Base-by-base conservation (phyloP, 1,284 basidiomycete genomes). In the Puccinia polysora region DNA sequence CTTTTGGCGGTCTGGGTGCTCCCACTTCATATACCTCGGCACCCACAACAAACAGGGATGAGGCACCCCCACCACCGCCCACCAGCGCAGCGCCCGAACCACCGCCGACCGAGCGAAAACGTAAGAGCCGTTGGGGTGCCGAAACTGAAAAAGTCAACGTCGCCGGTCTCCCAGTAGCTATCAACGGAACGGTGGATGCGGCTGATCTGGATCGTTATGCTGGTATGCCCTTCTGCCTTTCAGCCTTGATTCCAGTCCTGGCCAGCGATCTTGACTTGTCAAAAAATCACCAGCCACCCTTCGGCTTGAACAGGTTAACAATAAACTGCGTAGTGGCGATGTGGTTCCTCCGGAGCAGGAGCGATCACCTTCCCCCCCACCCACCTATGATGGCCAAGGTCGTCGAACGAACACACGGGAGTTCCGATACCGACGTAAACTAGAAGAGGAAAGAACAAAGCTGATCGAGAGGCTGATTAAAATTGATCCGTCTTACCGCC, bases 401-500 rank as follows among this genome's bases (percentile, higher is more conserved):
- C 90, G 94, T 63, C 87, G 96, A 78, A 97, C 92, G 67, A 99
- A 99, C 81, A 98, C 94, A 12, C 89, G 96, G 65, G 96, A 99
- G 82, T 89, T 97, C 60, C 89, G 96, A 69, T 98, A 98, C 82
- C 88, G 90, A 75, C 94, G 96, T 81, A 97, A 96, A 80, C 87
- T 99, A 65, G 96, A 98, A 81, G 94, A 97, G 75, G 96, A 99
- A 81, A 89, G 93, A 65, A 89, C 93, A 77, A 85, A 86, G 74
- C 88, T 98, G 67, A 90, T 98, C 73, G 96, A 98, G 78, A 87
- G 89, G 52, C 93, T 93, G 40, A 89, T 97, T 87, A 95, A 96
- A 82, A 90, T 91, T 75, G 96, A 98, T 79, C 95, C 96, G 28
- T 93, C 91, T 80, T 98, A 94, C 84, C 89, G 89, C 53, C 92